phyloP scores from a whole-genome alignment of 768 basidiomycete genomes.

The Mycena rebaudengoi region DNA sequence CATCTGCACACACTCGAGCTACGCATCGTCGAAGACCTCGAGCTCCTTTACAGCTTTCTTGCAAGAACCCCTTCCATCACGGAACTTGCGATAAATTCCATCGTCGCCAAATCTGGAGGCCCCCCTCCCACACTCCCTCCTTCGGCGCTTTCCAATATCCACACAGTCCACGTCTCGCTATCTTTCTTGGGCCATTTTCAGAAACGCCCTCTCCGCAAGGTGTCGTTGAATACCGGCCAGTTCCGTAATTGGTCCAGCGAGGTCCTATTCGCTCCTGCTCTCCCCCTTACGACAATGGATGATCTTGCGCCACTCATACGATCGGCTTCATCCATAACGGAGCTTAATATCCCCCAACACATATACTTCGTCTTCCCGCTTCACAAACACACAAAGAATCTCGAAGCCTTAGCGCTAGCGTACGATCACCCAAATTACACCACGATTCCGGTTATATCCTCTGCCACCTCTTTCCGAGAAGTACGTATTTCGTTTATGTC shows the following conservation, averaged over 20 bases:
- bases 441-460: neutral
- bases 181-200: slow-evolving; percentile 3
- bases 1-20: slow-evolving; percentile 21
- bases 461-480: neutral
- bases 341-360: slow-evolving; percentile 20
- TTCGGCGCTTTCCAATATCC: neutral
- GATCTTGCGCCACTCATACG: neutral
- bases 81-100: slow-evolving; percentile 13
- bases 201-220: slow-evolving; percentile 8
- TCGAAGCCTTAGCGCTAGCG: slow-evolving; percentile 10
- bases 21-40: slow-evolving; percentile 9
- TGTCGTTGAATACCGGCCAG: slow-evolving; percentile 4
- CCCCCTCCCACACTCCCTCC: neutral
- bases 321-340: slow-evolving; percentile 1
- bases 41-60: slow-evolving; percentile 10
- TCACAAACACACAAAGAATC: slow-evolving; percentile 1
- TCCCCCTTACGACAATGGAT: slow-evolving; percentile 4
- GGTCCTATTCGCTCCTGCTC: neutral
- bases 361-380: slow-evolving; percentile 13
- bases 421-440: slow-evolving; percentile 19
- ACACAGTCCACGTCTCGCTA: neutral
- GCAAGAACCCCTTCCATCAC: slow-evolving; percentile 15
- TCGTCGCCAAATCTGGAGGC: neutral
- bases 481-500: neutral
- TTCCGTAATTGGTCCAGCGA: neutral